These are phyloP conservation scores for Dispira parvispora DNA, from an alignment of 192 early-diverging fungal species.

Conservation along the genomic window DNA sequence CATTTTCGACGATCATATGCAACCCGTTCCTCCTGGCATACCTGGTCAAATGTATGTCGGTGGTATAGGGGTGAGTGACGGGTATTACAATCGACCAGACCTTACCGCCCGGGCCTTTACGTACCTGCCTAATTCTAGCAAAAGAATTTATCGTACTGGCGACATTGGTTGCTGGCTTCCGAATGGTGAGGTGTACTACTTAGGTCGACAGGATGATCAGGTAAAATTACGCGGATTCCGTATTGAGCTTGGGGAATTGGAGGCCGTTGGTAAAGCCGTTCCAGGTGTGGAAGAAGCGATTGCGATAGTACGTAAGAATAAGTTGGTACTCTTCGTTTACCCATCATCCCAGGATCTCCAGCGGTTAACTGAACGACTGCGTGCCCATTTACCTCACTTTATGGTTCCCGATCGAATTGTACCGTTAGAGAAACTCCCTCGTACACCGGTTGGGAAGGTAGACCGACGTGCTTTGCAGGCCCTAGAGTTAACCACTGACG, in stretches of 20 bases:
- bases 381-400: background rate
- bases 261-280: background rate
- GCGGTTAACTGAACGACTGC: background rate
- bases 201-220: background rate
- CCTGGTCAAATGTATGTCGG: conserved; percentile 20
- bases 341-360: background rate
- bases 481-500: no score
- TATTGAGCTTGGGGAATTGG: background rate
- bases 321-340: background rate
- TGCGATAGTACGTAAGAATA: background rate
- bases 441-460: background rate
- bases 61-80: background rate
- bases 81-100: conserved; percentile 3
- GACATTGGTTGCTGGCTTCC: conserved; percentile 8
- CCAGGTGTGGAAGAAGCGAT: background rate
- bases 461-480: background rate
- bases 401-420: conserved; percentile 2
- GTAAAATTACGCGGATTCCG: conserved; percentile 7
- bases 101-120: background rate
- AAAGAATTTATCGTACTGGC: background rate
- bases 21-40: conserved; percentile 17
- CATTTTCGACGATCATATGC: conserved; percentile 13
- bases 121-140: background rate
- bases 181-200: background rate
- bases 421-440: background rate